Percentiles rank a stretch among this genome's conserved stretches.
These are phyloP conservation scores for Saprolegnia diclina DNA, from an alignment of 352 stramenopile genomes.

Conservation along the genomic window DNA sequence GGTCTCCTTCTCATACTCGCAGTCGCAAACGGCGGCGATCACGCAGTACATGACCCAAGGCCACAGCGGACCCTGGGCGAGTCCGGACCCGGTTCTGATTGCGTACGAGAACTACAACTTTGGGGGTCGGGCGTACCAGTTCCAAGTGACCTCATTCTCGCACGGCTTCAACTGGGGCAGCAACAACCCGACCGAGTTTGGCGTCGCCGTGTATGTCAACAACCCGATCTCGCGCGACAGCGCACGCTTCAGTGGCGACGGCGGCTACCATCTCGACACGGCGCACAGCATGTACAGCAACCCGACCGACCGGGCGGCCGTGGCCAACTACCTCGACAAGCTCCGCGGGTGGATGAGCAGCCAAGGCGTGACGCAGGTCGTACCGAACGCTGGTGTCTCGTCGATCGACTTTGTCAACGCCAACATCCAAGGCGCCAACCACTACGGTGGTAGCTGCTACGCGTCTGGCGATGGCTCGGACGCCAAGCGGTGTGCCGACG, in stretches of 20 bases:
- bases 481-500: conserved; percentile 48
- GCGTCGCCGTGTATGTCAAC: conserved; percentile 49
- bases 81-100: conserved; percentile 46
- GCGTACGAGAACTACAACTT: conserved; percentile 52
- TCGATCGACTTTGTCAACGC: conserved; percentile 40
- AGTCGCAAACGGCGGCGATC: conserved; percentile 34
- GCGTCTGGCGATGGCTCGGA: conserved; percentile 41
- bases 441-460: conserved; percentile 71
- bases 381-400: conserved; percentile 30
- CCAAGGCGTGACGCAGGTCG: conserved; percentile 49
- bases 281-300: conserved; percentile 38
- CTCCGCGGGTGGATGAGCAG: conserved; percentile 41
- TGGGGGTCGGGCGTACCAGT: conserved; percentile 47
- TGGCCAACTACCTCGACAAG: conserved; percentile 44
- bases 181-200: conserved; percentile 36
- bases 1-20: conserved; percentile 40
- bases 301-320: conserved; percentile 44
- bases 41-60: conserved; percentile 50
- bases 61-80: conserved; percentile 38
- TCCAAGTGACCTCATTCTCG: conserved; percentile 49
- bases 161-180: conserved; percentile 40
- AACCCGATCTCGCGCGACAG: conserved; percentile 49
- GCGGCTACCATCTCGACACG: conserved; percentile 39
- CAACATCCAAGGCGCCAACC: conserved; percentile 36
- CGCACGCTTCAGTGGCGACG: conserved; percentile 39